These are phyloP conservation scores for Fusarium veterinarium DNA, from an alignment of 2,329 filamentous ascomycete genomes.

Conservation along the genomic window DNA sequence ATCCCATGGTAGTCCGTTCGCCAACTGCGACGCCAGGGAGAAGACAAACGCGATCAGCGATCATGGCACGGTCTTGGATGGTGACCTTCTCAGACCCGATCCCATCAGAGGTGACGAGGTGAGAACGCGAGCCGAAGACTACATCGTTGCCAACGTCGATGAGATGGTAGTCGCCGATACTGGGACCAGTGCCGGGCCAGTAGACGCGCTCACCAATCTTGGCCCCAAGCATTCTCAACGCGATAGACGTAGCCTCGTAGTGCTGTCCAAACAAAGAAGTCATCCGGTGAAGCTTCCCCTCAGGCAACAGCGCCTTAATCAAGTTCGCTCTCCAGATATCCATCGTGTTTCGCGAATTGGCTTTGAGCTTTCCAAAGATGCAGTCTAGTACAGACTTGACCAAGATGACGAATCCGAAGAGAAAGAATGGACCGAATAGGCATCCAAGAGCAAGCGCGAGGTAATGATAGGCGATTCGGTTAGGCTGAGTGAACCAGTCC, in stretches of 20 bases:
- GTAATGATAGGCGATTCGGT: conserved; percentile 5
- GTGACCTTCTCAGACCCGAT: not conserved
- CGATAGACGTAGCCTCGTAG: conserved; percentile 4
- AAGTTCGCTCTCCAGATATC: not conserved
- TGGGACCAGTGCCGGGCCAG: conserved; percentile 7
- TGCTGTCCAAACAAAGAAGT: conserved; percentile 6
- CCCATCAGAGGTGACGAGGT: not conserved
- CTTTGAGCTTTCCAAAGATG: not conserved
- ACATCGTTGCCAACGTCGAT: conserved; percentile 3
- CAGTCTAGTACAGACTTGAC: not conserved
- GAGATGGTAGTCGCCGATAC: not conserved
- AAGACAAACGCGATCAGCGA: conserved; percentile 4
- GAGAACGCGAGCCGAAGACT: conserved; percentile 1
- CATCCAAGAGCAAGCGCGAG: not conserved
- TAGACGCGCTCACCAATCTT: conserved; percentile 6
- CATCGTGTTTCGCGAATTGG: not conserved
- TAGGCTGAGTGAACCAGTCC: conserved; percentile 3
- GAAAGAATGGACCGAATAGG: not conserved
- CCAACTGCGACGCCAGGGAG: not conserved
- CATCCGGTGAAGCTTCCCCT: not conserved
- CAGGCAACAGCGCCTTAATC: not conserved
- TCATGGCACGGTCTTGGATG: conserved; percentile 1
- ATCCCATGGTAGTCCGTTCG: not conserved
- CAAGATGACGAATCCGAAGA: conserved; percentile 3
- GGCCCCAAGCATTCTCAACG: not conserved